Percentiles rank a stretch among this genome's conserved stretches.
Evolutionary conservation across 495 filamentous ascomycete species (phyloP).

Genomic region (Penicillium antarcticum): DNA sequence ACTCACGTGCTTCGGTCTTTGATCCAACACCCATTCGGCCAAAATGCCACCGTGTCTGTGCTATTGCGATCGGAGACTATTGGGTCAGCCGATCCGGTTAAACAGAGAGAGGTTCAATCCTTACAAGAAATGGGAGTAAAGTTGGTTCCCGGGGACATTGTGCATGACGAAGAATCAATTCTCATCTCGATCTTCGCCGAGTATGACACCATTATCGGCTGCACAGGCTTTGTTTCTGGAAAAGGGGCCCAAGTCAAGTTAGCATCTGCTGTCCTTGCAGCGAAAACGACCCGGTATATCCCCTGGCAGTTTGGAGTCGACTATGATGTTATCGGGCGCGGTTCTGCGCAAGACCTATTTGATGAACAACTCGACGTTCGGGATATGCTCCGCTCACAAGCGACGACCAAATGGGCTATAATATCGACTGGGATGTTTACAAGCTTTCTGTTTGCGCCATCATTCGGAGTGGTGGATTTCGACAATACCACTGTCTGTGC

Average conservation of each 20-base stretch:
- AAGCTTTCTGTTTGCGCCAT: constrained; percentile 57
- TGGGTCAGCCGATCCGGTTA: constrained; percentile 23
- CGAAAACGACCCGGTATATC: constrained; percentile 43
- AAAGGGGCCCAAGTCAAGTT: constrained; percentile 51
- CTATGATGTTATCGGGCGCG: constrained; percentile 56
- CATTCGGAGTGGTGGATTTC: constrained; percentile 53
- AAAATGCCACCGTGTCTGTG: constrained; percentile 36
- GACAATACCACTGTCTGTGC: constrained; percentile 38
- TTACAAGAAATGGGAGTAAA: constrained; percentile 33
- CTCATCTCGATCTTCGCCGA: constrained; percentile 43
- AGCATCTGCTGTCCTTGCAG: constrained; percentile 46
- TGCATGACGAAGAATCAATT: constrained; percentile 22
- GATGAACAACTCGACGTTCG: constrained; percentile 60
- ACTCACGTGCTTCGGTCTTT: constrained; percentile 49
- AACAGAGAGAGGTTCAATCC: constrained; percentile 20
- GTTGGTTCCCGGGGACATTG: constrained; percentile 48
- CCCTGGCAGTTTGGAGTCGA: constrained; percentile 69
- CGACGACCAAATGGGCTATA: constrained; percentile 50
- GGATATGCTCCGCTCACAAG: constrained; percentile 46
- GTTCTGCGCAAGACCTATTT: constrained; percentile 54
- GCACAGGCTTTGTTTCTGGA: constrained; percentile 51
- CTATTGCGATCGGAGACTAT: constrained; percentile 48
- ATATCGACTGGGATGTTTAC: constrained; percentile 63
- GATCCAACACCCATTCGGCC: constrained; percentile 27
- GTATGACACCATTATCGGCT: constrained; percentile 52